A percentile compares a stretch with the other conserved stretches of the same genome.
These are phyloP conservation scores for Acer campestre DNA, from an alignment of 345 rosid species.

Conservation along the genomic window DNA sequence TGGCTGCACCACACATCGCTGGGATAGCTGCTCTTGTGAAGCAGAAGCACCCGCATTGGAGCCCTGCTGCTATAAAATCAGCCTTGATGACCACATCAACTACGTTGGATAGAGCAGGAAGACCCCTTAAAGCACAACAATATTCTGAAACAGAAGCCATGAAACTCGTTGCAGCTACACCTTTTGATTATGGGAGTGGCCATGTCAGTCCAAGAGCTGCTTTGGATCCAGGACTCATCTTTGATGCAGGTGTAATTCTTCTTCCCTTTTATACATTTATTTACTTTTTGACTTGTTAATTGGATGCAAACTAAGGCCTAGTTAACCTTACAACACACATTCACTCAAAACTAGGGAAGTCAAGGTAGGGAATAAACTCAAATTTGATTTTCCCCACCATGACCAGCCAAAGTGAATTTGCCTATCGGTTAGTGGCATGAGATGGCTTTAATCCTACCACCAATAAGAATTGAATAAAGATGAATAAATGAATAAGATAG, in stretches of 20 bases:
- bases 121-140: slow-evolving; percentile 92
- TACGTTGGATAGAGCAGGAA: slow-evolving; percentile 78
- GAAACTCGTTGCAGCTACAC: slow-evolving; percentile 80
- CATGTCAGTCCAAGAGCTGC: slow-evolving; percentile 97
- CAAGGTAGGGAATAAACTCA: neutral
- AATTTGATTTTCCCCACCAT: neutral
- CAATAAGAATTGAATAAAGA: neutral
- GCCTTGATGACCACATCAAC: slow-evolving; percentile 95
- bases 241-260: slow-evolving; percentile 74
- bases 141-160: slow-evolving; percentile 81
- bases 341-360: neutral
- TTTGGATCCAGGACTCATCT: slow-evolving; percentile 93
- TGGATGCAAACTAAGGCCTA: neutral
- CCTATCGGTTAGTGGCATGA: neutral
- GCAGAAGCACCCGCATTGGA: slow-evolving; percentile 96
- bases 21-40: slow-evolving; percentile 98
- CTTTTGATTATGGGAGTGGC: slow-evolving; percentile 97
- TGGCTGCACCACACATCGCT: slow-evolving; percentile 99
- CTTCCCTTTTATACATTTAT: slow-evolving; percentile 4
- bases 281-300: neutral
- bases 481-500: neutral
- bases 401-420: neutral
- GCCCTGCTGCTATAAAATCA: slow-evolving; percentile 97
- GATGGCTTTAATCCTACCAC: neutral
- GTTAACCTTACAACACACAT: neutral